phyloP scores from a whole-genome alignment of 2,329 filamentous ascomycete genomes.

The Paraconiothyrium sp. region DNA sequence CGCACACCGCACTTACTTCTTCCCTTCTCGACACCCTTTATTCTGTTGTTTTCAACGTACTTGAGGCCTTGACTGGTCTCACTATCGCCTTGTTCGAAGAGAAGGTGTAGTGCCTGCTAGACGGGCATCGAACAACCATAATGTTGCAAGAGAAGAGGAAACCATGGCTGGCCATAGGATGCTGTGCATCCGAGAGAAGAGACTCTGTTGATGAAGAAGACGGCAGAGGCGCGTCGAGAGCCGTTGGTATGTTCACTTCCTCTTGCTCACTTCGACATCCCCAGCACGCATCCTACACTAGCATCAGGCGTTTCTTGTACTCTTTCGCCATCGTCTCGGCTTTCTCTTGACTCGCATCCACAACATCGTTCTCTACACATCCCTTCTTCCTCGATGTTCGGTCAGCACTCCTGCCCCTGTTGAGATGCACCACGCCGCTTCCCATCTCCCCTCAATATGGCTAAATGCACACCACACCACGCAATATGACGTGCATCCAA shows the following conservation, averaged over 20 bases:
- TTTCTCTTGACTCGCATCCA: neutral
- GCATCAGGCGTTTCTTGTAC: neutral
- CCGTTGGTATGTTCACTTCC: constrained; percentile 39
- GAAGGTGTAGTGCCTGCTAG: constrained; percentile 31
- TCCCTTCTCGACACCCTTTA: constrained; percentile 17
- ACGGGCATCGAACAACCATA: constrained; percentile 21
- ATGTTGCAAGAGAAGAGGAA: constrained; percentile 31
- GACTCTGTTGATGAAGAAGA: constrained; percentile 37
- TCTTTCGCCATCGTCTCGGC: constrained; percentile 4
- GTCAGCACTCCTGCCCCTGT: constrained; percentile 28
- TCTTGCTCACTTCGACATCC: constrained; percentile 15
- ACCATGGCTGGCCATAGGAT: constrained; percentile 50
- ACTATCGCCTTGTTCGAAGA: constrained; percentile 4
- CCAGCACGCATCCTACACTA: neutral
- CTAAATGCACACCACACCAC: constrained; percentile 24
- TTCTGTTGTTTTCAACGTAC: neutral
- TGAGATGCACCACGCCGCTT: constrained; percentile 33
- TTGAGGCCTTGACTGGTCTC: constrained; percentile 16
- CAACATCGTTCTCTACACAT: neutral
- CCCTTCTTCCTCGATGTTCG: constrained; percentile 11
- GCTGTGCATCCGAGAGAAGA: constrained; percentile 46
- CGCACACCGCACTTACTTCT: constrained; percentile 18
- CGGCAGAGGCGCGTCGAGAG: constrained; percentile 25
- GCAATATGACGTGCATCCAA: constrained; percentile 23
- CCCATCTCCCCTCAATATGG: constrained; percentile 36